phyloP scores from a whole-genome alignment of 169 alveolate genomes.

The Plasmodium vinckei region DNA sequence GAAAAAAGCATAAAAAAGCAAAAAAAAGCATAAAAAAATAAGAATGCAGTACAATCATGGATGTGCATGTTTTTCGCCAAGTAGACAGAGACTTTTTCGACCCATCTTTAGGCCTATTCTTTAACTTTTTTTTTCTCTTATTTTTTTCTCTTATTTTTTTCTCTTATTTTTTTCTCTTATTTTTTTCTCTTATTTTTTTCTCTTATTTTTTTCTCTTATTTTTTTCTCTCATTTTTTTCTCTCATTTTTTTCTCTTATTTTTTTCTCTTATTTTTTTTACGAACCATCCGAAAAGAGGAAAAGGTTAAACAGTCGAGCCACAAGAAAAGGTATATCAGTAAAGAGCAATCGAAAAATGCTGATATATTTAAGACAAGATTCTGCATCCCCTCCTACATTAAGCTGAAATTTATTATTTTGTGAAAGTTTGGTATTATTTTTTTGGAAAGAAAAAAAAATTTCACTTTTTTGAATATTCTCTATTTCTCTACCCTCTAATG shows the following conservation, averaged over 20 bases:
- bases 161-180: no score
- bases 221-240: no score
- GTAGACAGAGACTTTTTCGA: no score
- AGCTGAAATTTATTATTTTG: background rate
- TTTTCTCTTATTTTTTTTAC: background rate
- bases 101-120: no score
- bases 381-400: constrained; percentile 66
- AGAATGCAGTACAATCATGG: background rate
- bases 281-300: constrained; percentile 19
- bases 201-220: background rate
- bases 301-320: constrained; percentile 11
- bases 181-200: background rate
- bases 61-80: background rate
- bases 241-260: background rate
- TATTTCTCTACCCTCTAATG: no score
- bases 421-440: background rate
- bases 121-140: background rate
- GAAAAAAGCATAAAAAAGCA: background rate
- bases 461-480: no score
- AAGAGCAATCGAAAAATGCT: constrained; percentile 46
- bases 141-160: no score
- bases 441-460: background rate
- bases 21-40: background rate
- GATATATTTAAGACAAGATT: constrained; percentile 57
- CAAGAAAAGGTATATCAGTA: constrained; percentile 46